Evolutionary conservation across 139 green algal genomes (phyloP), one percentile per base, ranked within the genome.

Genomic region (Spirogloea muscicola): DNA sequence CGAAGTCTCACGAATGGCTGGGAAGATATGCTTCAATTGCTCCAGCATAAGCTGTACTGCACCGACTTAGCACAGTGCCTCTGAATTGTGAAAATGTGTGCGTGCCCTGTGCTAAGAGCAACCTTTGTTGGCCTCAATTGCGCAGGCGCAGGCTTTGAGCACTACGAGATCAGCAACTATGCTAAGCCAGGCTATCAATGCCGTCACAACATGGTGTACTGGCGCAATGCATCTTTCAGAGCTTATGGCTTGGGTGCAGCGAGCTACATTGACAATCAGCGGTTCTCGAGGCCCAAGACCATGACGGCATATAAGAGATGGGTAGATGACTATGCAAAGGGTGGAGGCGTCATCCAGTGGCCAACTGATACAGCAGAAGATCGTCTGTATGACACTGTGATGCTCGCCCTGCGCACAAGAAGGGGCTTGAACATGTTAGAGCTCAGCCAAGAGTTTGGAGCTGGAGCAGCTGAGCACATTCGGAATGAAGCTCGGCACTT

Each of bases 91-190:
- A 48, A 43, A 58, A 58, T 34, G 25, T 25, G 49, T 34, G 25
- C 25, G 31, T 27, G 49, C 29, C 1, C 31, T 34, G 25, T 34
- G 49, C 49, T 5, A 34, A 58, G 49, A 58, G 49, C 49, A 58
- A 27, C 31, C 29, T 27, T 34, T 34, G 49, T 58, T 58, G 2
- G 49, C 49, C 2, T 58, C 49, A 27, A n/a, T n/a, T n/a, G n/a
- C n/a, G n/a, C n/a, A n/a, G n/a, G 13, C 10, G 89, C 89, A 9
- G 91, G 93, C 0, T 96, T 89, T 67, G 92, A 94, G 79, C 94
- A 96, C 77, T 98, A 98, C 73, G 94, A 98, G 65, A 68, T 97
- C 21, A 93, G 85, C 82, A 97, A 93, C 83, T 97, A 92, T 71
- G 90, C 93, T 21, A 61, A 76, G 72, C 82, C 86, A 1, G 16